Evolutionary conservation across 2,329 filamentous ascomycete species (phyloP).

Genomic region (Metarhizium anisopliae): DNA sequence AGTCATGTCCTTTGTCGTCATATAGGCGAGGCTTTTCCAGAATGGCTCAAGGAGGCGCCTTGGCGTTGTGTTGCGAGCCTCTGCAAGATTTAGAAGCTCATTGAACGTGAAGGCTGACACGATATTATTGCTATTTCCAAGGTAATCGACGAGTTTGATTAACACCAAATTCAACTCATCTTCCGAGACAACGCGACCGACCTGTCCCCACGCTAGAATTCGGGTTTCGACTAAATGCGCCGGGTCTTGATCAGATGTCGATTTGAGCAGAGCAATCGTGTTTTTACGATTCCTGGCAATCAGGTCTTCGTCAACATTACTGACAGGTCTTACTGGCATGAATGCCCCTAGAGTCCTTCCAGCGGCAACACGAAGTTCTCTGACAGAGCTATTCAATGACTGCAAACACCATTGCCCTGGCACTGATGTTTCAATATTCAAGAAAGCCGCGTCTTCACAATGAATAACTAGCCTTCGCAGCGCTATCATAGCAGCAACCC

Average conservation of each 20-base stretch:
- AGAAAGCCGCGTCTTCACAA: slow-evolving; percentile 45
- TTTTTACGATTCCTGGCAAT: slow-evolving; percentile 48
- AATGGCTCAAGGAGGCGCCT: slow-evolving; percentile 73
- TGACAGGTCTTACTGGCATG: slow-evolving; percentile 29
- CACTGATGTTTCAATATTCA: slow-evolving; percentile 58
- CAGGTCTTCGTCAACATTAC: slow-evolving; percentile 11
- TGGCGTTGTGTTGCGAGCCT: slow-evolving; percentile 51
- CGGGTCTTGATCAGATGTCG: slow-evolving; percentile 58
- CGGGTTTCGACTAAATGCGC: slow-evolving; percentile 69
- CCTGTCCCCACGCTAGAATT: slow-evolving; percentile 76
- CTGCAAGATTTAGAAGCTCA: slow-evolving; percentile 68
- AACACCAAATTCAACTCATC: slow-evolving; percentile 82
- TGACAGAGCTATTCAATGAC: slow-evolving; percentile 71
- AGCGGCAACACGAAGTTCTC: slow-evolving; percentile 77
- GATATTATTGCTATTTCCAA: slow-evolving; percentile 74
- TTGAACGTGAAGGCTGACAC: slow-evolving; percentile 75
- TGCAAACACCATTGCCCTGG: slow-evolving; percentile 75
- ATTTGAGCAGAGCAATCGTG: slow-evolving; percentile 61
- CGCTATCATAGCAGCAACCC: slow-evolving; percentile 63
- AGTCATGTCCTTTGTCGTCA: slow-evolving; percentile 73
- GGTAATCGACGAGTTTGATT: slow-evolving; percentile 73
- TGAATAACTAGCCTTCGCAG: slow-evolving; percentile 64
- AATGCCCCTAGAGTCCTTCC: slow-evolving; percentile 61
- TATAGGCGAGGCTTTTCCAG: slow-evolving; percentile 77
- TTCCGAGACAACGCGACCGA: slow-evolving; percentile 68